phyloP scores from a whole-genome alignment of 108 stramenopile species.

The Bacterosira constricta region DNA sequence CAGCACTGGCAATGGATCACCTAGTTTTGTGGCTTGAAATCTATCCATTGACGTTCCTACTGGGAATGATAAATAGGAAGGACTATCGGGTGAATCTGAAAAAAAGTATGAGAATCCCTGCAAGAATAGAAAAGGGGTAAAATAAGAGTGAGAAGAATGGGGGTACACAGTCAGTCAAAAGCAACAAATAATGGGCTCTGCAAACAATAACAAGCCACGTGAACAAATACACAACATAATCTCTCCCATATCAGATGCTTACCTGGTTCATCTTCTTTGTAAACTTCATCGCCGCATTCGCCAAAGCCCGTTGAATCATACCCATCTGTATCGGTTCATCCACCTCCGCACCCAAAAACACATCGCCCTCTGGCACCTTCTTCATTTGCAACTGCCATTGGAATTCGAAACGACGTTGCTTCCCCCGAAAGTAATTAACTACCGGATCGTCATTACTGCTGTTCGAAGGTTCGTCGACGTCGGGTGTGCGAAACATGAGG shows the following conservation, averaged over 20 bases:
- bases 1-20: constrained; percentile 72
- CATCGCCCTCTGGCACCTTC: constrained; percentile 65
- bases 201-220: background rate
- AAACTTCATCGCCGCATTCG: constrained; percentile 84
- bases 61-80: constrained; percentile 87
- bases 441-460: constrained; percentile 44
- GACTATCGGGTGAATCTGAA: constrained; percentile 37
- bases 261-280: constrained; percentile 77
- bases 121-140: background rate
- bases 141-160: background rate
- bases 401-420: constrained; percentile 91
- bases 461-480: constrained; percentile 62
- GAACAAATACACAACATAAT: background rate
- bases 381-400: constrained; percentile 90
- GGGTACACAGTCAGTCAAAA: too few relatives aligned
- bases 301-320: constrained; percentile 85
- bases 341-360: constrained; percentile 85
- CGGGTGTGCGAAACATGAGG: constrained; percentile 85
- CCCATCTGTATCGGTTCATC: constrained; percentile 87
- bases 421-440: constrained; percentile 63
- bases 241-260: background rate
- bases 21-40: constrained; percentile 79
- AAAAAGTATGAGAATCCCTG: constrained; percentile 37
- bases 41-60: constrained; percentile 82
- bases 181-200: background rate